Percentiles rank a stretch among this genome's conserved stretches.
Evolutionary conservation across 805 yeast genomes (phyloP).

Genomic region (Yamadazyma endophytica): DNA sequence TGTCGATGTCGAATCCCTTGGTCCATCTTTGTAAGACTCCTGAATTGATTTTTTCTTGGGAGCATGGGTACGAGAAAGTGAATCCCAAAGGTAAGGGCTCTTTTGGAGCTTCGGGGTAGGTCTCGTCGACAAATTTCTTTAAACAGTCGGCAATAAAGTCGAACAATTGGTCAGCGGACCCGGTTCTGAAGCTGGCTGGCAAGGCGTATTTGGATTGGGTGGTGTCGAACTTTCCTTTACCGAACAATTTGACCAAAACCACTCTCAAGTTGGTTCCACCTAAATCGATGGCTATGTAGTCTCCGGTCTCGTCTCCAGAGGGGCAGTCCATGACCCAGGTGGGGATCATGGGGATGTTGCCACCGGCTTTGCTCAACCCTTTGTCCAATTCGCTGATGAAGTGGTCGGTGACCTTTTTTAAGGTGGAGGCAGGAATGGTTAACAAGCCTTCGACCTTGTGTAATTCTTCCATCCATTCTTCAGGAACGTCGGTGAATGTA

Average conservation of each 20-base stretch:
- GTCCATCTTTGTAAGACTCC: conserved; percentile 96
- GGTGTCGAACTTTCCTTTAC: conserved; percentile 80
- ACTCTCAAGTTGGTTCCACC: conserved; percentile 98
- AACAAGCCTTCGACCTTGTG: conserved; percentile 56
- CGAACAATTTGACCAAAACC: conserved; percentile 79
- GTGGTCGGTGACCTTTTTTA: conserved; percentile 66
- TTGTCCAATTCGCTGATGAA: conserved; percentile 76
- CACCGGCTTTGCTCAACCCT: conserved; percentile 73
- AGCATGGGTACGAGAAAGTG: conserved; percentile 90
- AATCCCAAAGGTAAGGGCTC: conserved; percentile 78
- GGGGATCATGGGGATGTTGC: conserved; percentile 94
- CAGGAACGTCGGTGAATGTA: conserved; percentile 58
- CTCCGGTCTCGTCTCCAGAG: conserved; percentile 86
- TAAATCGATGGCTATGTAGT: conserved; percentile 87
- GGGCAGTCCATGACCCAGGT: conserved; percentile 96
- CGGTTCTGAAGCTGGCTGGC: conserved; percentile 76
- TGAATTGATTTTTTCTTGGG: conserved; percentile 75
- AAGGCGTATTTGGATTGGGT: conserved; percentile 81
- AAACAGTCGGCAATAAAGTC: conserved; percentile 82
- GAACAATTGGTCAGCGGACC: conserved; percentile 73
- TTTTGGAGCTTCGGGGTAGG: conserved; percentile 64
- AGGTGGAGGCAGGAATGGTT: conserved; percentile 55
- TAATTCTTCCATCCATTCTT: conserved; percentile 55
- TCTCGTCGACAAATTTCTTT: conserved; percentile 61
- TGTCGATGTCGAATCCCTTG: conserved; percentile 91